These are phyloP conservation scores for Saccharata proteae DNA, from an alignment of 2,329 filamentous ascomycete species.

Conservation along the genomic window DNA sequence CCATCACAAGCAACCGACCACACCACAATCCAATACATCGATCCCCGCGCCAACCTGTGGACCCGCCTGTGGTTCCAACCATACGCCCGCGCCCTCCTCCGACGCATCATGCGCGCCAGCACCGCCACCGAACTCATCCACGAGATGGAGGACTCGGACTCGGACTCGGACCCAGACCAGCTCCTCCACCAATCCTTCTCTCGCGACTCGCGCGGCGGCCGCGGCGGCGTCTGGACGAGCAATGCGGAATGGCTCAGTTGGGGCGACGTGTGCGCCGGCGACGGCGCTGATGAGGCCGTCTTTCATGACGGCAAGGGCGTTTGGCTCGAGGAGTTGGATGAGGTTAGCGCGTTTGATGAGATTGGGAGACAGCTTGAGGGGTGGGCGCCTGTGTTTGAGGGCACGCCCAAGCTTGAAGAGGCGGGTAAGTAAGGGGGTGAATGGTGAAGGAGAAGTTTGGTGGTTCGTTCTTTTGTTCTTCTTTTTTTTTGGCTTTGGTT, in stretches of 20 bases:
- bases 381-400: too few species aligned
- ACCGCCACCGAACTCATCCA: conserved; percentile 1
- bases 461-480: too few species aligned
- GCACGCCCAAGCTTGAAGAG: too few species aligned
- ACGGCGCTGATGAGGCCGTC: conserved; percentile 29
- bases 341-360: too few species aligned
- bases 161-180: neutral
- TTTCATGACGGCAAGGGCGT: conserved; percentile 37
- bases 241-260: conserved; percentile 37
- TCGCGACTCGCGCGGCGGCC: conserved; percentile 35
- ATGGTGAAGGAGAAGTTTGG: too few species aligned
- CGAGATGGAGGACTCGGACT: neutral
- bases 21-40: conserved; percentile 15
- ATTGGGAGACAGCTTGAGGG: too few species aligned
- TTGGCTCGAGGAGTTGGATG: conserved; percentile 14
- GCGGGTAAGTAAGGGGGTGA: too few species aligned
- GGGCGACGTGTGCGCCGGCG: conserved; percentile 30
- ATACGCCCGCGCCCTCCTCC: conserved; percentile 37
- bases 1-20: neutral
- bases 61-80: conserved; percentile 37
- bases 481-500: too few species aligned
- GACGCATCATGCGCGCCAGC: conserved; percentile 31
- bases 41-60: conserved; percentile 27
- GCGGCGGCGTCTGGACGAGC: conserved; percentile 43
- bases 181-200: neutral